Evolutionary conservation across 805 yeast species (phyloP), one percentile per base, ranked within the genome.

Genomic region (Ascoidea tarda): DNA sequence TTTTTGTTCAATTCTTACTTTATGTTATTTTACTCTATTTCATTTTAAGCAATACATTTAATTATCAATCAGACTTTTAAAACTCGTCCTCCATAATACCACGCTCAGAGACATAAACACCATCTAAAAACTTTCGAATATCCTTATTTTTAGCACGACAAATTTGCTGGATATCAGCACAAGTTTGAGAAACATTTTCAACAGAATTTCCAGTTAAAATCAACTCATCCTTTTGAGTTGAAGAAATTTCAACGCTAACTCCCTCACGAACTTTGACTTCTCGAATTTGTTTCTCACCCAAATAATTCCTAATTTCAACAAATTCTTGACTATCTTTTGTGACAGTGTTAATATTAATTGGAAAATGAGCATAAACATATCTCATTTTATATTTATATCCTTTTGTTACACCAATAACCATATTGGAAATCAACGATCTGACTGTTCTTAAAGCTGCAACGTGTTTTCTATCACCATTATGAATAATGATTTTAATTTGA

Each of bases 361-460:
- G 99, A 96, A 93, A 93, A 87, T 93, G 99, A 84, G 99, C 99
- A 73, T 91, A 95, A 61, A 93, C 99, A 75, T 88, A 90, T 82
- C 97, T 89, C 96, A 93, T 85, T 87, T 93, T 93, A 93, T 93
- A 93, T 78, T 87, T 83, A 95, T 77, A 91, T 76, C 98, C 99
- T 80, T 83, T 83, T 73, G 99, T 93, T 72, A 93, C 99, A 86
- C 99, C 99, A 64, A 86, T 87, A 77, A 93, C 74, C 82, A 93
- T 76, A 87, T 93, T 93, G 71, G 87, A 71, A 67, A 93, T 80
- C 72, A 93, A 78, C 62, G 98, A 87, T 79, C 88, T 90, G 74
- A 93, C 98, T 59, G 99, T 91, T 82, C 98, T 90, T 73, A 93
- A 81, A 69, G 96, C 86, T 73, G 99, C 99, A 73, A 93, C 98